These are phyloP conservation scores for Amaranthus tricolor DNA, from an alignment of 179 eudicot species.

Conservation along the genomic window DNA sequence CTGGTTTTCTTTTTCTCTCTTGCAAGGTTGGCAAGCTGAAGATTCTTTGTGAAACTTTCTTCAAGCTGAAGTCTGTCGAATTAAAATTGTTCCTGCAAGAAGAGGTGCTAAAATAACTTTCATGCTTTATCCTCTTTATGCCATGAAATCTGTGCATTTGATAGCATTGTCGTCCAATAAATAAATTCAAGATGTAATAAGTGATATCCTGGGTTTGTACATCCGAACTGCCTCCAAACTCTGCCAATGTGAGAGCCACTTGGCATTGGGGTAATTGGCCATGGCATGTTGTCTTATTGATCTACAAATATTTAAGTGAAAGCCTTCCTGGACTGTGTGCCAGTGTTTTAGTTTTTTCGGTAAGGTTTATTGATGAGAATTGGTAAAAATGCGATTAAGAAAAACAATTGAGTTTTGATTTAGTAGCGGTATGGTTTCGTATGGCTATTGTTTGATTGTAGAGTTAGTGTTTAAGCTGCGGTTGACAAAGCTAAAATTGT, in stretches of 20 bases:
- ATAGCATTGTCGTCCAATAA: background rate
- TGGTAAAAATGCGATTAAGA: background rate
- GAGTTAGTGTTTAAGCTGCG: background rate
- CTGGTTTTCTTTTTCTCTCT: background rate
- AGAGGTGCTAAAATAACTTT: conserved; percentile 48
- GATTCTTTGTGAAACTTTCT: conserved; percentile 87
- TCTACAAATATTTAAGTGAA: too few species aligned
- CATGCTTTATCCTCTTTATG: background rate
- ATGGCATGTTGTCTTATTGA: too few species aligned
- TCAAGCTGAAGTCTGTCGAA: conserved; percentile 75
- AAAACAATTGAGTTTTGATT: background rate
- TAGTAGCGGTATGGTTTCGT: background rate
- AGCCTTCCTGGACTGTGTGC: too few species aligned
- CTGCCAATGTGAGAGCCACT: too few species aligned
- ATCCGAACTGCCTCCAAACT: too few species aligned
- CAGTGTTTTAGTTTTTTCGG: too few species aligned
- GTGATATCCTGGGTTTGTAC: too few species aligned
- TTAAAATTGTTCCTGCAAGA: conserved; percentile 71
- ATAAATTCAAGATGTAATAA: too few species aligned
- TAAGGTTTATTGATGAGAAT: background rate
- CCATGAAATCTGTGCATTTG: background rate
- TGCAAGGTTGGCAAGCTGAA: conserved; percentile 89
- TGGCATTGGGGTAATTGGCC: too few species aligned
- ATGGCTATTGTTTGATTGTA: background rate
- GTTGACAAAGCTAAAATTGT: too few species aligned